Evolutionary conservation across 352 stramenopile species (phyloP).

Genomic region (Phytopythium aichiense): DNA sequence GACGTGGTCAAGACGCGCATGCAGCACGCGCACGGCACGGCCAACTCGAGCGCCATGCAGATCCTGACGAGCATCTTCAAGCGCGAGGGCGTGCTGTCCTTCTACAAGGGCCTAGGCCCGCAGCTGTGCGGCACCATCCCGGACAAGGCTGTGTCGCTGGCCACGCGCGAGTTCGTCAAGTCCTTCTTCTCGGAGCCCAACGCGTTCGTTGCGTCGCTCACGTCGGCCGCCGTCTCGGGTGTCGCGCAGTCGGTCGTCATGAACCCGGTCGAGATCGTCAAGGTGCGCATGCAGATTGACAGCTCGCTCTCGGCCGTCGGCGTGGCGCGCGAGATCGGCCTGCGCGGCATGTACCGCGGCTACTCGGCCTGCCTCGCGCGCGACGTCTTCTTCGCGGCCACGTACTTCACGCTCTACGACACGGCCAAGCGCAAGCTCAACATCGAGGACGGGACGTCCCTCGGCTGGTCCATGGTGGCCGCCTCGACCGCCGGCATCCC

Average conservation of each 20-base stretch:
- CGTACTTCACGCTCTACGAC: constrained; percentile 82
- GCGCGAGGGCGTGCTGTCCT: constrained; percentile 55
- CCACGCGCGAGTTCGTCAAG: constrained; percentile 77
- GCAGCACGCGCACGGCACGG: constrained; percentile 60
- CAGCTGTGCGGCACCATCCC: constrained; percentile 73
- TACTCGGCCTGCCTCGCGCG: constrained; percentile 68
- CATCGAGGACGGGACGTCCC: constrained; percentile 60
- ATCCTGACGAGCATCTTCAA: constrained; percentile 57
- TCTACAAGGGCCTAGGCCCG: constrained; percentile 76
- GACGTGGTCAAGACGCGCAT: constrained; percentile 86
- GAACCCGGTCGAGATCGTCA: constrained; percentile 83
- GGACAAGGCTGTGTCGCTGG: constrained; percentile 78
- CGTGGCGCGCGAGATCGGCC: constrained; percentile 57
- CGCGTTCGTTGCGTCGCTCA: constrained; percentile 65
- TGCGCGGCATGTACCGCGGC: constrained; percentile 64
- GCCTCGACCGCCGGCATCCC: constrained; percentile 67
- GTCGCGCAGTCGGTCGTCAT: constrained; percentile 77
- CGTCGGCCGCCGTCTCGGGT: constrained; percentile 60
- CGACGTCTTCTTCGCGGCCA: constrained; percentile 74
- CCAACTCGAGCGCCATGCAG: constrained; percentile 38
- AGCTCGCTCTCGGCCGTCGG: constrained; percentile 47
- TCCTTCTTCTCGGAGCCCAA: constrained; percentile 68
- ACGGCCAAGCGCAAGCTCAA: constrained; percentile 54
- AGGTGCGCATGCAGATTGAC: constrained; percentile 82
- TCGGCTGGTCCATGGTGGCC: constrained; percentile 70